These are phyloP conservation scores for Metschnikowia dekortorum DNA, from an alignment of 805 yeast species.

Conservation along the genomic window DNA sequence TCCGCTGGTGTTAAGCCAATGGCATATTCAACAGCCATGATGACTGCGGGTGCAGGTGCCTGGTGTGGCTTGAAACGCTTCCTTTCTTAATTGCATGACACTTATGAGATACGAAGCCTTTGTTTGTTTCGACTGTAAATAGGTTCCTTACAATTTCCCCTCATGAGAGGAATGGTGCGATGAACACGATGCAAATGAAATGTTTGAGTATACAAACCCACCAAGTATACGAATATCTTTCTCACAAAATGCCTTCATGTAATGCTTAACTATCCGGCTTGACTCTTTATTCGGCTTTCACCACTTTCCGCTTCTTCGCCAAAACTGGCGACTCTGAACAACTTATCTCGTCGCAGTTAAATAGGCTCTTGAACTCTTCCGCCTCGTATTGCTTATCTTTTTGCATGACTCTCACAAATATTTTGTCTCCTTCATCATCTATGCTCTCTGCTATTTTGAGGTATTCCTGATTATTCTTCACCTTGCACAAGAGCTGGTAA, in stretches of 20 bases:
- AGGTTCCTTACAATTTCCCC: constrained; percentile 5
- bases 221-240: not conserved
- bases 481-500: constrained; percentile 52
- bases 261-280: not conserved
- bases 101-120: constrained; percentile 9
- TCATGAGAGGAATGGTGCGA: not conserved
- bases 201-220: not conserved
- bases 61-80: constrained; percentile 81
- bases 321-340: not conserved
- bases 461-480: constrained; percentile 53
- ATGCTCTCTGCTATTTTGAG: constrained; percentile 28
- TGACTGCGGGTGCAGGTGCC: constrained; percentile 85
- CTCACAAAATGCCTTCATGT: not conserved
- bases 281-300: not conserved
- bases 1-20: constrained; percentile 82
- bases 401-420: constrained; percentile 29
- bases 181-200: constrained; percentile 4
- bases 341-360: not conserved
- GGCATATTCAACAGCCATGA: constrained; percentile 78
- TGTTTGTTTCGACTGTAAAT: constrained; percentile 15
- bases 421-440: constrained; percentile 35
- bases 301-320: constrained; percentile 1
- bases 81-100: constrained; percentile 17
- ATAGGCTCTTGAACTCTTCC: constrained; percentile 11
- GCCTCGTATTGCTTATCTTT: constrained; percentile 23